Evolutionary conservation across 805 yeast genomes (phyloP).

Genomic region (Schizosaccharomyces japonicus): DNA sequence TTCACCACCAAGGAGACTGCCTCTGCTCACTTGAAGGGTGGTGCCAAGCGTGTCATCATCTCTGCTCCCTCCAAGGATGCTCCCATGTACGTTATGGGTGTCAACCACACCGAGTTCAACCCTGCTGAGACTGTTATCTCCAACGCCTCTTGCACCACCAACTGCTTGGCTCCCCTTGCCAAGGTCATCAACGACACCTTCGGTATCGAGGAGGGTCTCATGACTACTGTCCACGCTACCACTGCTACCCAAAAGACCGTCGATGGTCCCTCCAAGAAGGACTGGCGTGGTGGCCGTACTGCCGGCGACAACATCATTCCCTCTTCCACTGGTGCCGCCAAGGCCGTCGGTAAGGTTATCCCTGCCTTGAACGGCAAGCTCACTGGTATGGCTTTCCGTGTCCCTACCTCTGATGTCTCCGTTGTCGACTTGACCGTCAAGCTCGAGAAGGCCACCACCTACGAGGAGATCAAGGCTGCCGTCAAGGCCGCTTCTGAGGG

Average conservation of each 20-base stretch:
- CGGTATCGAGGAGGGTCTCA: conserved; percentile 76
- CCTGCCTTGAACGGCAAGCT: conserved; percentile 79
- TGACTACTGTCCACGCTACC: conserved; percentile 91
- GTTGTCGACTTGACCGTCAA: conserved; percentile 81
- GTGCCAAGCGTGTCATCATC: conserved; percentile 86
- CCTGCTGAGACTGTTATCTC: conserved; percentile 56
- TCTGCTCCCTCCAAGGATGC: conserved; percentile 88
- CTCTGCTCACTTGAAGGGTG: conserved; percentile 61
- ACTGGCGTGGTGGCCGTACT: conserved; percentile 97
- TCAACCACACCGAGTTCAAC: conserved; percentile 58
- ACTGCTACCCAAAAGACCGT: conserved; percentile 93
- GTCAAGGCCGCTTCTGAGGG: conserved; percentile 58
- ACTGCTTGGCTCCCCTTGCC: conserved; percentile 86
- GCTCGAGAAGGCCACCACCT: conserved; percentile 49
- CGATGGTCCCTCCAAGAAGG: conserved; percentile 92
- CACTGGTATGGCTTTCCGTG: conserved; percentile 85
- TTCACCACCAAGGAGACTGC: conserved; percentile 68
- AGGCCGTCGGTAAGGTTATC: conserved; percentile 89
- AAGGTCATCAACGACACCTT: conserved; percentile 67
- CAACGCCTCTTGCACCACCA: conserved; percentile 89
- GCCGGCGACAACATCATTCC: conserved; percentile 90
- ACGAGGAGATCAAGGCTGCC: conserved; percentile 60
- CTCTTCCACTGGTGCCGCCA: conserved; percentile 91
- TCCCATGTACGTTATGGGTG: conserved; percentile 89
- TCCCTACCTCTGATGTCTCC: conserved; percentile 81